Percentiles rank a stretch among this genome's conserved stretches.
Evolutionary conservation across 2,329 filamentous ascomycete species (phyloP).

Genomic region (Aspergillus sp.): DNA sequence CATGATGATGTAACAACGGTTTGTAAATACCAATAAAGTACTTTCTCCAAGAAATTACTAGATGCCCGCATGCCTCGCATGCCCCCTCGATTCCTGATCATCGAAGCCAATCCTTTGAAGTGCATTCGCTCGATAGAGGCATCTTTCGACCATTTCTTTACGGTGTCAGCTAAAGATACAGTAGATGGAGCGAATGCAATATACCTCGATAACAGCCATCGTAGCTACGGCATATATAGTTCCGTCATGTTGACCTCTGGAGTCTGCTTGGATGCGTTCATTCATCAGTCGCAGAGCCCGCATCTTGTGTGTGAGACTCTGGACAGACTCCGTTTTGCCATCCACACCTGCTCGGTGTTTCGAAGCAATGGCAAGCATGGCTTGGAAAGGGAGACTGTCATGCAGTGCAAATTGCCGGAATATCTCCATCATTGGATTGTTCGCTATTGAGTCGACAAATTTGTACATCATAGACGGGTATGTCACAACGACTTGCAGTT

Average conservation of each 20-base stretch:
- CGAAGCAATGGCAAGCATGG: slow-evolving; percentile 29
- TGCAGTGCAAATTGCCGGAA: slow-evolving; percentile 25
- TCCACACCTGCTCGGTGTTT: slow-evolving; percentile 28
- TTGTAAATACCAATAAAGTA: slow-evolving; percentile 25
- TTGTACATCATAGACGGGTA: slow-evolving; percentile 34
- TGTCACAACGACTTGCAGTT: slow-evolving; percentile 21
- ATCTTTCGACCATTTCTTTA: slow-evolving; percentile 31
- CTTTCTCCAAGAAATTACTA: slow-evolving; percentile 24
- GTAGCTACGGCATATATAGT: slow-evolving; percentile 28
- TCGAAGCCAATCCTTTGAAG: slow-evolving; percentile 21
- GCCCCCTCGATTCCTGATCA: slow-evolving; percentile 24
- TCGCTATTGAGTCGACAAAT: slow-evolving; percentile 18
- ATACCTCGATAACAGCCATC: slow-evolving; percentile 30
- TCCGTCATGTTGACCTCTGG: slow-evolving; percentile 20
- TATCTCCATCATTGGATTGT: slow-evolving; percentile 27
- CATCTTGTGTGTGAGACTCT: slow-evolving; percentile 30
- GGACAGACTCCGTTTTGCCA: slow-evolving; percentile 24
- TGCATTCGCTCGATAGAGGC: slow-evolving; percentile 25
- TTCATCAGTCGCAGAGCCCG: slow-evolving; percentile 25
- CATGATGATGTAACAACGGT: not conserved
- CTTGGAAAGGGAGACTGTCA: slow-evolving; percentile 26
- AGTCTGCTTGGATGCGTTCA: slow-evolving; percentile 21
- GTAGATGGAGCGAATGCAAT: not conserved
- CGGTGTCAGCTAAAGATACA: slow-evolving; percentile 7
- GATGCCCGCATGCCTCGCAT: slow-evolving; percentile 23